phyloP scores from a whole-genome alignment of 2,329 filamentous ascomycete genomes.

The Didymella pomorum region DNA sequence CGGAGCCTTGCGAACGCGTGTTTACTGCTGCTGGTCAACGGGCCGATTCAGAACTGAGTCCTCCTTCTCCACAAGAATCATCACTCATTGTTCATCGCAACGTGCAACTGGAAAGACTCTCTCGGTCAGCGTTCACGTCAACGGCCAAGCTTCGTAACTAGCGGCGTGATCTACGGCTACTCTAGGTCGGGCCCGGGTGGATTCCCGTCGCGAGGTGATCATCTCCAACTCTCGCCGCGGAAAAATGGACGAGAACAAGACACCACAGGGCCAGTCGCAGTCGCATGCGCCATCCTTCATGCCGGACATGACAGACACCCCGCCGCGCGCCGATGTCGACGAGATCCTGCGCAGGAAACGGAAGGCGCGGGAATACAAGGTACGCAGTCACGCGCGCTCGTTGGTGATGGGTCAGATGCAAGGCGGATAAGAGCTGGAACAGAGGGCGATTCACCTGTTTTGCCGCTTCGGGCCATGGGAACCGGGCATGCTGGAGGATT shows the following conservation, averaged over 20 bases:
- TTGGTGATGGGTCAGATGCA: background rate
- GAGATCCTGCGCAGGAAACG: constrained; percentile 60
- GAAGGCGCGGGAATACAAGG: constrained; percentile 61
- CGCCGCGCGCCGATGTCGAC: constrained; percentile 58
- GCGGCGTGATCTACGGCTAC: constrained; percentile 17
- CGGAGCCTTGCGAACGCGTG: background rate
- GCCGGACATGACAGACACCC: constrained; percentile 47
- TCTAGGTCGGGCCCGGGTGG: background rate
- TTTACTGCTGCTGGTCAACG: background rate
- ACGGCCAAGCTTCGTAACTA: constrained; percentile 21
- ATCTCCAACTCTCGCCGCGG: constrained; percentile 23
- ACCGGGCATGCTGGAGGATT: background rate
- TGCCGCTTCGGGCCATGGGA: background rate
- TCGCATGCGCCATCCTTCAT: constrained; percentile 34
- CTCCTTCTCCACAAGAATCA: background rate
- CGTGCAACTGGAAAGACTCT: background rate
- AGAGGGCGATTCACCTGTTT: background rate
- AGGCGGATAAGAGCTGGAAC: background rate
- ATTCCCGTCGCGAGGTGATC: constrained; percentile 18
- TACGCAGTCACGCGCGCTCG: constrained; percentile 28
- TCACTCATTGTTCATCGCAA: background rate
- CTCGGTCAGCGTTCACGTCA: background rate
- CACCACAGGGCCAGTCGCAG: constrained; percentile 25
- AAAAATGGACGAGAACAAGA: constrained; percentile 40
- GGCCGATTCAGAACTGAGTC: background rate